Evolutionary conservation across 2,329 filamentous ascomycete genomes (phyloP), one percentile per base, ranked within the genome.

Genomic region (Fusarium sp.): DNA sequence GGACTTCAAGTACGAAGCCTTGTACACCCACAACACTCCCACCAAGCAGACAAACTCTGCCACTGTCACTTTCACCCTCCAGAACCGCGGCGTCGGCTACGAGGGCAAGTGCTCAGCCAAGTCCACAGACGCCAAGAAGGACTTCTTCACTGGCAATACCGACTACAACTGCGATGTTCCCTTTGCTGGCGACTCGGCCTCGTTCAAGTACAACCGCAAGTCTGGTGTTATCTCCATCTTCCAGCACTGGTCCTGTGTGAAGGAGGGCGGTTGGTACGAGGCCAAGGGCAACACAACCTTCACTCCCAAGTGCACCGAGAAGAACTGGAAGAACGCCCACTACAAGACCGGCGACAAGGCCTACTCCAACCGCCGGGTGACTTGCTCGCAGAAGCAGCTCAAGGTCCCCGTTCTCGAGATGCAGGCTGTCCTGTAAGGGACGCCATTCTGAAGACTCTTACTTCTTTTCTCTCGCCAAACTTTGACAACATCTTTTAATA

Each of bases 121-220:
- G 35, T 84, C 81, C 71, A 75, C 69, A 59, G 76, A 79, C 73
- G 76, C 83, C 18, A 69, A 63, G 29, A 80, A 83, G 27, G 80
- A 83, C 64, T 85, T 84, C 73, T 86, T 85, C 76, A 82, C 83
- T 72, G 84, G 83, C 63, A 80, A 72, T 43, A 45, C 79, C 41
- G 57, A 71, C 39, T 86, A 85, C 77, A 69, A 74, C 18, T 87
- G 85, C 77, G 72, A 74, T 10, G 69, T 74, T 7, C 76, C 78
- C 25, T 72, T 58, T 21, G 35, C 48, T 11, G 67, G 68, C 18
- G 63, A 72, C 52, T 74, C 77, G 31, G 71, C 73, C 43, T 80
- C 79, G 4, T 87, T 87, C 66, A 76, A 76, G 43, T 87, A 79
- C 69, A 78, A 74, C 76, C 73, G 76, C 39, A 75, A 80, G 11